Conservation (phyloP, 2,329 filamentous ascomycete species). For the Trichoderma harzianum region DNA sequence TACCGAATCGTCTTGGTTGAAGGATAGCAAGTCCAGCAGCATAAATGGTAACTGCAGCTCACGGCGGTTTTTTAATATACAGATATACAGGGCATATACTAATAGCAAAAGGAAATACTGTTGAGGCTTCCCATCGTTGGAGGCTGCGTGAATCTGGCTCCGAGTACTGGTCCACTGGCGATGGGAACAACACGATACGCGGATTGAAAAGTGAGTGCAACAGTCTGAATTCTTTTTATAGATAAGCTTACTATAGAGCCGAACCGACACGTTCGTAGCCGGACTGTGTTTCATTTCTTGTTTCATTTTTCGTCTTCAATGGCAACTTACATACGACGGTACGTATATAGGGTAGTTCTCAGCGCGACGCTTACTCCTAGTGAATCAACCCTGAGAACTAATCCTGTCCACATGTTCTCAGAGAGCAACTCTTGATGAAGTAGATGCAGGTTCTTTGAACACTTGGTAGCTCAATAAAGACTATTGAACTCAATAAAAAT, state of each 20-base stretch:
- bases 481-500: background rate
- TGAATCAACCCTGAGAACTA: background rate
- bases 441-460: background rate
- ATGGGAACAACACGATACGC: background rate
- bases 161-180: background rate
- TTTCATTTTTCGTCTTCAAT: background rate
- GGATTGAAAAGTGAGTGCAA: background rate
- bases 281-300: background rate
- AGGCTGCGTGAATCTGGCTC: background rate
- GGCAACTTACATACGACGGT: background rate
- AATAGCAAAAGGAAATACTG: background rate
- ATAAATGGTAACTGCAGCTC: background rate
- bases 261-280: background rate
- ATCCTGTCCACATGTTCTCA: background rate
- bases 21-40: fast-evolving
- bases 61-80: background rate
- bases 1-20: background rate
- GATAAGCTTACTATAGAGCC: background rate
- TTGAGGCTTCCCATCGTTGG: background rate
- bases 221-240: background rate
- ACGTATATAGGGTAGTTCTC: background rate
- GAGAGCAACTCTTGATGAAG: background rate
- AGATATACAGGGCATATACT: background rate
- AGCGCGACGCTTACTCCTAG: background rate
- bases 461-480: background rate